A percentile compares a stretch with the other conserved stretches of the same genome.
Evolutionary conservation across 2,329 filamentous ascomycete species (phyloP).

Genomic region (Trichoderma asperellum): DNA sequence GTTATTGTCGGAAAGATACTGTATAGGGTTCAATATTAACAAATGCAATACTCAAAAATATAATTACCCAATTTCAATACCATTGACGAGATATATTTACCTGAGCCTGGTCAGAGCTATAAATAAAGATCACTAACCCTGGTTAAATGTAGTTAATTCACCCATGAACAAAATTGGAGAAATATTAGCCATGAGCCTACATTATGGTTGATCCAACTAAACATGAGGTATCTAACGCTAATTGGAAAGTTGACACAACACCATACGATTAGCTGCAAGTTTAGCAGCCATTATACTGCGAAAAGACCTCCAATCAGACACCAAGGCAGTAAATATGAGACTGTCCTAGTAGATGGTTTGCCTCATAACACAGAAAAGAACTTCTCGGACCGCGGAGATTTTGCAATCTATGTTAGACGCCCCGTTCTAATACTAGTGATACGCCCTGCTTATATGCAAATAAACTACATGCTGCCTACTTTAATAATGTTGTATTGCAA

Average conservation of each 20-base stretch:
- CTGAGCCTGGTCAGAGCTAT: not conserved
- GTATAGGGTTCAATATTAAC: not conserved
- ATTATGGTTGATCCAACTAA: too few species aligned
- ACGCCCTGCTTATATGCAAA: slow-evolving; percentile 5
- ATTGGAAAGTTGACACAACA: not conserved
- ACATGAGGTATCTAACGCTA: too few species aligned
- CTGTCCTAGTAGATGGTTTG: not conserved
- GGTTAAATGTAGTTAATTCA: not conserved
- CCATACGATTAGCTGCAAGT: not conserved
- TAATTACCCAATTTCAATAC: not conserved
- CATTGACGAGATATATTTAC: not conserved
- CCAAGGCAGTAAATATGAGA: not conserved
- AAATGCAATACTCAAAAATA: not conserved
- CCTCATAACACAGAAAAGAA: not conserved
- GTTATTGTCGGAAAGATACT: not conserved
- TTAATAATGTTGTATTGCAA: not conserved
- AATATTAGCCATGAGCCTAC: too few species aligned
- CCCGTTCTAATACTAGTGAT: not conserved
- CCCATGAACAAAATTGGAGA: too few species aligned
- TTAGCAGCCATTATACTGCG: not conserved
- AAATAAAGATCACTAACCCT: not conserved
- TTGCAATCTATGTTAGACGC: not conserved
- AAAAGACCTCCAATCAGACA: not conserved
- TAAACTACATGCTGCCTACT: not conserved
- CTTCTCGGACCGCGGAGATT: not conserved